Percentiles rank a stretch among this genome's conserved stretches.
Evolutionary conservation across 306 rosid species (phyloP).

Genomic region (Castanea crenata): DNA sequence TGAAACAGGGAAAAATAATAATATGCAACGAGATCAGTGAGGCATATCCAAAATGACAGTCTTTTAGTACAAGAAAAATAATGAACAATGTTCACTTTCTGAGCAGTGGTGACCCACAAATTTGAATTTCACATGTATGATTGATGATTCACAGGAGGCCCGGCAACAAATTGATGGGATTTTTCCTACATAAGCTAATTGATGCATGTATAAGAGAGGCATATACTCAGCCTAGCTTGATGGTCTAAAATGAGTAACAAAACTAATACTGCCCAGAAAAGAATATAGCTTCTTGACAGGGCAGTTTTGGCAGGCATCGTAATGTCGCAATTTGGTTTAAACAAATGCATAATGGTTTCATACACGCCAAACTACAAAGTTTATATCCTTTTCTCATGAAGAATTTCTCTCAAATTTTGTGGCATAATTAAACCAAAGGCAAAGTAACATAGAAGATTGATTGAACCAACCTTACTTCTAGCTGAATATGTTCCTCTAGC

Average conservation of each 20-base stretch:
- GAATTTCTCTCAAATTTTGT: background rate
- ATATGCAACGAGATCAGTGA: background rate
- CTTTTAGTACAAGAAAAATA: background rate
- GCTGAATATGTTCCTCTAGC: conserved; percentile 92
- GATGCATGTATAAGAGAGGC: conserved; percentile 27
- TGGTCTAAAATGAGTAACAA: conserved; percentile 19
- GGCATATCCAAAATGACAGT: background rate
- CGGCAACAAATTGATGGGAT: conserved; percentile 26
- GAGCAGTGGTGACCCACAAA: conserved; percentile 20
- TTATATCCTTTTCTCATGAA: background rate
- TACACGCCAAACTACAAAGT: background rate
- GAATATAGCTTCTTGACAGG: background rate
- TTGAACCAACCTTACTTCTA: conserved; percentile 63
- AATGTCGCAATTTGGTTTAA: background rate
- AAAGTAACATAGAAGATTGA: background rate
- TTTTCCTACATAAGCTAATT: conserved; percentile 20
- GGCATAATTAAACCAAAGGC: background rate
- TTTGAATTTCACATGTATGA: conserved; percentile 33
- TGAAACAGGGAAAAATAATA: conserved; percentile 19
- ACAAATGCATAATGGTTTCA: background rate
- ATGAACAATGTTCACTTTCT: background rate
- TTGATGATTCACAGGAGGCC: conserved; percentile 30
- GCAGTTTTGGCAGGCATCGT: too few species aligned
- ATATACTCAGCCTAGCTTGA: conserved; percentile 28
- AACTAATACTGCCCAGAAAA: background rate